Evolutionary conservation across 768 basidiomycete species (phyloP).

Genomic region (Amanita muscaria): DNA sequence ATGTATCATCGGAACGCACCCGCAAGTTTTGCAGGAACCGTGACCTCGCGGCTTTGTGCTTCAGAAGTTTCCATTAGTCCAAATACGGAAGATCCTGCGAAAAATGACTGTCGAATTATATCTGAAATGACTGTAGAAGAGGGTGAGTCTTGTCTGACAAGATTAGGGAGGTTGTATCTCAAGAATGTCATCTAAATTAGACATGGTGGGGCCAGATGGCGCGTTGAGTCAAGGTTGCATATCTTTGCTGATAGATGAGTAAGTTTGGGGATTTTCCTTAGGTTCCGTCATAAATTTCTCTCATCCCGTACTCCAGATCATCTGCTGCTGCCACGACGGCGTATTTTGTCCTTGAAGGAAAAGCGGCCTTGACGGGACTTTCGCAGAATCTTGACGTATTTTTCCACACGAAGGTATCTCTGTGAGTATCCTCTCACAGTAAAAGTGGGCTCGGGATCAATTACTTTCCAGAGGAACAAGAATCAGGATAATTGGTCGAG

Average conservation of each 20-base stretch:
- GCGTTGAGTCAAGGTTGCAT: slow-evolving; percentile 34
- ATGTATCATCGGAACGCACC: slow-evolving; percentile 19
- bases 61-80: slow-evolving; percentile 33
- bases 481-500: slow-evolving; percentile 33
- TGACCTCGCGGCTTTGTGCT: slow-evolving; percentile 23
- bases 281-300: not conserved
- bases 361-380: slow-evolving; percentile 23
- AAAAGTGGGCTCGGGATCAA: not conserved
- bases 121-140: slow-evolving; percentile 35
- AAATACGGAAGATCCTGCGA: slow-evolving; percentile 26
- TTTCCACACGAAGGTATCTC: slow-evolving; percentile 34
- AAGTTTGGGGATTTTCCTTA: slow-evolving; percentile 9
- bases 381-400: slow-evolving; percentile 37
- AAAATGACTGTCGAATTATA: slow-evolving; percentile 29
- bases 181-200: not conserved
- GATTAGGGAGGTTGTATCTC: not conserved
- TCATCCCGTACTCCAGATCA: slow-evolving; percentile 23
- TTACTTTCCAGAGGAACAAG: slow-evolving; percentile 29
- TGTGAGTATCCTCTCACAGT: slow-evolving; percentile 20
- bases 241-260: slow-evolving; percentile 41
- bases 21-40: slow-evolving; percentile 21
- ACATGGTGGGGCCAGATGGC: slow-evolving; percentile 26
- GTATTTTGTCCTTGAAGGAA: slow-evolving; percentile 25
- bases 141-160: slow-evolving; percentile 24
- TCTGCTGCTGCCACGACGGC: slow-evolving; percentile 30